These are phyloP conservation scores for Spongispora temasekensis DNA, from an alignment of 1,284 basidiomycete genomes.

Conservation along the genomic window DNA sequence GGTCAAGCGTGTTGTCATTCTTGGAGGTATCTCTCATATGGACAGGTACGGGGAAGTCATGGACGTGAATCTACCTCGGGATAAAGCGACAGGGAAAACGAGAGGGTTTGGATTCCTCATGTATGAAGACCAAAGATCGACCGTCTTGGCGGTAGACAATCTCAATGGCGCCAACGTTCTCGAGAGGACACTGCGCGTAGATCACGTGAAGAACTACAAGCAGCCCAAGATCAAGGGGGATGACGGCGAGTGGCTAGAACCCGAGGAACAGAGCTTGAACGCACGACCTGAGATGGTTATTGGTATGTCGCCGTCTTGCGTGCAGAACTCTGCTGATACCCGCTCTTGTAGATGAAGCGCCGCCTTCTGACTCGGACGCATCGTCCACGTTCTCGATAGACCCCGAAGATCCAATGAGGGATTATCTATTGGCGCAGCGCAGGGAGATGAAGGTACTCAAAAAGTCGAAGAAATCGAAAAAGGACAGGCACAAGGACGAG, in stretches of 20 bases:
- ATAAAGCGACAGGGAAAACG: conserved; percentile 87
- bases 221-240: conserved; percentile 81
- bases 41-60: conserved; percentile 91
- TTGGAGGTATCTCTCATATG: conserved; percentile 6
- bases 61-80: conserved; percentile 92
- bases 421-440: conserved; percentile 75
- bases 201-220: conserved; percentile 94
- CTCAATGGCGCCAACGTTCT: conserved; percentile 93
- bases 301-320: conserved; percentile 45
- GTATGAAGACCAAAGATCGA: conserved; percentile 98
- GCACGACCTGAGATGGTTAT: conserved; percentile 73
- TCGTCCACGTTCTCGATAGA: conserved; percentile 77
- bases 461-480: conserved; percentile 58
- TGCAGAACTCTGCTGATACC: conserved; percentile 7
- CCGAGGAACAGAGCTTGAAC: conserved; percentile 83
- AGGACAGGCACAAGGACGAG: conserved; percentile 67
- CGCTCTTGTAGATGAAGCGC: conserved; percentile 47
- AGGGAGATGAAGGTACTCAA: conserved; percentile 66
- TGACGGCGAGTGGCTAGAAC: conserved; percentile 87
- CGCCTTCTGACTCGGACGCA: conserved; percentile 62
- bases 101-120: conserved; percentile 96
- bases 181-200: conserved; percentile 85
- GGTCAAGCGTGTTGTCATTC: conserved; percentile 35
- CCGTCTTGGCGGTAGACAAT: conserved; percentile 96
- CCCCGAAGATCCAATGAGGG: conserved; percentile 97